These are phyloP conservation scores for Phoma sp. DNA, from an alignment of 2,329 filamentous ascomycete genomes.

Conservation along the genomic window DNA sequence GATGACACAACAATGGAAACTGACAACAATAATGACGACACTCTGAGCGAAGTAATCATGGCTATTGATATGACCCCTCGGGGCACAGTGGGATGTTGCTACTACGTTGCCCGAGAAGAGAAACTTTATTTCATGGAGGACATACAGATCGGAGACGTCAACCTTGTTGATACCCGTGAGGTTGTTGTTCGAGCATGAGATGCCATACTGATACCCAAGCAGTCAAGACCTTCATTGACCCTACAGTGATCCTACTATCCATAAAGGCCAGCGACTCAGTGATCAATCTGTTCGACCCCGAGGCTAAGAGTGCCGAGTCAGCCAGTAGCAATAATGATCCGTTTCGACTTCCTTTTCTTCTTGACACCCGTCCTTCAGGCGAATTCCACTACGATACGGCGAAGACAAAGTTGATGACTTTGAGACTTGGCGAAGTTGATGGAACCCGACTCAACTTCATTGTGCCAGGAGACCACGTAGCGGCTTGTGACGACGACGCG, in stretches of 20 bases:
- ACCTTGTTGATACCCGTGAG: slow-evolving; percentile 59
- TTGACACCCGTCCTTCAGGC: slow-evolving; percentile 71
- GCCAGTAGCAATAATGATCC: slow-evolving; percentile 49
- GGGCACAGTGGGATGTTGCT: slow-evolving; percentile 79
- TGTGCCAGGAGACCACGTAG: slow-evolving; percentile 62
- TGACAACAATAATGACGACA: slow-evolving; percentile 53
- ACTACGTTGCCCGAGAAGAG: slow-evolving; percentile 75
- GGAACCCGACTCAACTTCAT: slow-evolving; percentile 62
- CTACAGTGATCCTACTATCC: slow-evolving; percentile 65
- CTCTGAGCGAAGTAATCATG: slow-evolving; percentile 74
- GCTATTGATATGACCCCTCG: slow-evolving; percentile 76
- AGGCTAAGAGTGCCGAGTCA: slow-evolving; percentile 45
- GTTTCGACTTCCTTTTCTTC: slow-evolving; percentile 62
- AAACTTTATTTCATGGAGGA: slow-evolving; percentile 80
- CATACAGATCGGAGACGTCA: slow-evolving; percentile 69
- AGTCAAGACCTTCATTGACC: slow-evolving; percentile 68
- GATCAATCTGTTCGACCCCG: slow-evolving; percentile 53
- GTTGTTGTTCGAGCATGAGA: background rate
- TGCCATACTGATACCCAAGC: background rate
- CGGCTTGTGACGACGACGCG: slow-evolving; percentile 52
- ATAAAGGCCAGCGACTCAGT: slow-evolving; percentile 60
- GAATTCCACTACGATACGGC: slow-evolving; percentile 76
- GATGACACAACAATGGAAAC: background rate
- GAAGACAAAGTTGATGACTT: slow-evolving; percentile 67
- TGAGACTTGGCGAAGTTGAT: slow-evolving; percentile 59